Conservation (phyloP, 2,329 filamentous ascomycete species). For the Periconia sp. region DNA sequence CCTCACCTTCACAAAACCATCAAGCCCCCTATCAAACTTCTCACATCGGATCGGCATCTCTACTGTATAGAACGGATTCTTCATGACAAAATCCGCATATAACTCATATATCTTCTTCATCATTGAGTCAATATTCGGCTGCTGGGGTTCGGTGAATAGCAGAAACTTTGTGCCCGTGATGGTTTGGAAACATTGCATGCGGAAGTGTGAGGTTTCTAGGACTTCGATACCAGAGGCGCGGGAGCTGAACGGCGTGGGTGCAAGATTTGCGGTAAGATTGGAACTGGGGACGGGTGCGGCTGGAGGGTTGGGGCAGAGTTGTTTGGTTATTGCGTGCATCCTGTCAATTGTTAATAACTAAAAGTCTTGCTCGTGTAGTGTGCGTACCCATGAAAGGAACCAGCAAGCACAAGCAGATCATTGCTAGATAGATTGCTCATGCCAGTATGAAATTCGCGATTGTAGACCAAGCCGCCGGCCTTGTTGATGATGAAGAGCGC, state of each 20-base stretch:
- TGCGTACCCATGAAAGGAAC: constrained; percentile 91
- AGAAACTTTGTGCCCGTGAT: constrained; percentile 95
- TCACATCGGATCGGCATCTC: constrained; percentile 98
- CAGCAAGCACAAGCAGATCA: constrained; percentile 94
- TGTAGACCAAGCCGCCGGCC: constrained; percentile 94
- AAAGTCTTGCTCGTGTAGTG: no score
- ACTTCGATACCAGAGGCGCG: constrained; percentile 81
- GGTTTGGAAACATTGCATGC: constrained; percentile 94
- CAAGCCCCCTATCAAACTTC: constrained; percentile 86
- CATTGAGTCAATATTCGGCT: constrained; percentile 84
- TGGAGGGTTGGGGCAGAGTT: constrained; percentile 45
- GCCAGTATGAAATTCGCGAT: constrained; percentile 87
- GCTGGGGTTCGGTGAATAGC: constrained; percentile 88
- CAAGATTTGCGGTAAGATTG: constrained; percentile 26
- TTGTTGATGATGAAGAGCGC: constrained; percentile 98
- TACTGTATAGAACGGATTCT: constrained; percentile 97
- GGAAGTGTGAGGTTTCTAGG: constrained; percentile 91
- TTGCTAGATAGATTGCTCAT: constrained; percentile 91
- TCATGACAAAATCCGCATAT: constrained; percentile 98
- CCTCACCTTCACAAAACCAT: constrained; percentile 72
- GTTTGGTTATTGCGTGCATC: constrained; percentile 67
- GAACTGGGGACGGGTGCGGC: constrained; percentile 33
- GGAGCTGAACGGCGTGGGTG: constrained; percentile 47
- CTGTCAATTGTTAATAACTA: no score
- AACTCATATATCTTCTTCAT: constrained; percentile 89